Conservation (phyloP, 352 stramenopile species). For the Phytophthora boehmeriae region DNA sequence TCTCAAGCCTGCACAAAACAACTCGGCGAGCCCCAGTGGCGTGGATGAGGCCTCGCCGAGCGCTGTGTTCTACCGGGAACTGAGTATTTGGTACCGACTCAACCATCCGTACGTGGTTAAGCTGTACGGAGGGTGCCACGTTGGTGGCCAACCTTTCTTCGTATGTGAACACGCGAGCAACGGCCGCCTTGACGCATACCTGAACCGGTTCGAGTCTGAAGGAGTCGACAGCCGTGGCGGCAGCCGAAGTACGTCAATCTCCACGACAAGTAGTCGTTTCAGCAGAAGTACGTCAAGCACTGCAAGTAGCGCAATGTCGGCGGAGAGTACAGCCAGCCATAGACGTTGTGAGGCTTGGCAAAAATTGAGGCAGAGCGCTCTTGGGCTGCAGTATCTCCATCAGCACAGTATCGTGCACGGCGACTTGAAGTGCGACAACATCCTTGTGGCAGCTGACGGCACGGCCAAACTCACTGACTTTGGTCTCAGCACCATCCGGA, state of each 20-base stretch:
- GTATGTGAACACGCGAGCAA: constrained; percentile 36
- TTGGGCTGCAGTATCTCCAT: constrained; percentile 39
- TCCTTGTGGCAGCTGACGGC: constrained; percentile 36
- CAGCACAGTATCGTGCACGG: constrained; percentile 43
- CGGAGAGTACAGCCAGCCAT: constrained; percentile 12
- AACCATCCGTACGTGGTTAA: constrained; percentile 42
- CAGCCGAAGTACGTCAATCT: constrained; percentile 10
- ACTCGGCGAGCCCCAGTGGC: background rate
- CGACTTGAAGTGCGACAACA: constrained; percentile 50
- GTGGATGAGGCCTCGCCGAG: constrained; percentile 14
- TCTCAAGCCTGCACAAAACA: constrained; percentile 11
- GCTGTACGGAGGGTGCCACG: constrained; percentile 39
- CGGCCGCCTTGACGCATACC: constrained; percentile 30
- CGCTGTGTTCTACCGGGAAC: constrained; percentile 34
- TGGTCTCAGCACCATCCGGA: constrained; percentile 33
- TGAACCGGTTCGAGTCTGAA: constrained; percentile 19
- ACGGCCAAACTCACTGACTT: constrained; percentile 41
- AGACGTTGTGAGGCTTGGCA: constrained; percentile 29
- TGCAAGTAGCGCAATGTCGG: constrained; percentile 14
- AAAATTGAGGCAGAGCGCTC: constrained; percentile 31
- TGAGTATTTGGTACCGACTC: constrained; percentile 39
- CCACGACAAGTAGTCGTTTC: constrained; percentile 18
- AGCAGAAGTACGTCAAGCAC: constrained; percentile 24
- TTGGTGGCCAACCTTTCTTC: constrained; percentile 43
- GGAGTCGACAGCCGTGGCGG: constrained; percentile 1